phyloP scores from a whole-genome alignment of 176 grass and related monocot genomes.

The Oryza meyeriana region DNA sequence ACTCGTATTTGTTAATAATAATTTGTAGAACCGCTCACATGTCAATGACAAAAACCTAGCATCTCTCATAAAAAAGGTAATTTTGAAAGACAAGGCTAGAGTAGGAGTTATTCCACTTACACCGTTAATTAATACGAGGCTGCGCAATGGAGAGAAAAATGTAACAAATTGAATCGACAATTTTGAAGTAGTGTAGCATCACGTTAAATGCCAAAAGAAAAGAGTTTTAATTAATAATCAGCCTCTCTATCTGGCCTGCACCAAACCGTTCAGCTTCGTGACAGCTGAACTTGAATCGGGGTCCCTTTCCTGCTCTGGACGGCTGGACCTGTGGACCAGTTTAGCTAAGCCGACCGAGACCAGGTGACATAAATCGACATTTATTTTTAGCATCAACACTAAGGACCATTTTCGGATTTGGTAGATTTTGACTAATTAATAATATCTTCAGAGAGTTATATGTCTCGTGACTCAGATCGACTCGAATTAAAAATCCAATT shows the following conservation, averaged over 20 bases:
- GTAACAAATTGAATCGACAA: neutral
- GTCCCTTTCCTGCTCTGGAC: neutral
- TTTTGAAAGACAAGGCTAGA: no score
- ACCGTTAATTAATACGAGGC: no score
- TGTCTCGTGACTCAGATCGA: neutral
- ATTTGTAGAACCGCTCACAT: no score
- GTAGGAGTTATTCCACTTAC: no score
- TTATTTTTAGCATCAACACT: neutral
- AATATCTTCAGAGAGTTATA: neutral
- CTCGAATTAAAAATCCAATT: neutral
- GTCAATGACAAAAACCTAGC: no score
- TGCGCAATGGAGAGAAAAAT: no score
- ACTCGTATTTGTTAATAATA: no score
- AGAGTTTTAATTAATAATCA: neutral
- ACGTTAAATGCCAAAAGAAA: neutral
- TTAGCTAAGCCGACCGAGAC: neutral
- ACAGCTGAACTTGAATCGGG: neutral
- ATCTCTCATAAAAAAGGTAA: no score
- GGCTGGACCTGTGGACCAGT: neutral
- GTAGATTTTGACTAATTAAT: neutral
- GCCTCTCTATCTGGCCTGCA: neutral
- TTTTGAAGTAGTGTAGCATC: neutral
- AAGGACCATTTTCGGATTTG: conserved; percentile 17
- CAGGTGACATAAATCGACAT: conserved; percentile 22
- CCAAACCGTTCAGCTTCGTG: neutral